Conservation (phyloP, 148 eudicot genomes). For the Agrostemma githago region DNA sequence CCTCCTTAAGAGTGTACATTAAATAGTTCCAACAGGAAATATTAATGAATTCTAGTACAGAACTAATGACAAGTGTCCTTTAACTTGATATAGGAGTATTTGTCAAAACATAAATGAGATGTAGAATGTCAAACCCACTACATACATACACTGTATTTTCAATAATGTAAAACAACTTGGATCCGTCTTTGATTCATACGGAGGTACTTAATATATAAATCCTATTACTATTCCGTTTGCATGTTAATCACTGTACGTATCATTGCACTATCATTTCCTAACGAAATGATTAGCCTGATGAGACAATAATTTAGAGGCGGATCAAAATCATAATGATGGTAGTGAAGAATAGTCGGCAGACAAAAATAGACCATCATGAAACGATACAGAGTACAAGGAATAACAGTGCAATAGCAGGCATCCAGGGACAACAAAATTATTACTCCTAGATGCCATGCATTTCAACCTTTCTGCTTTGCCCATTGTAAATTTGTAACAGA, state of each 20-base stretch:
- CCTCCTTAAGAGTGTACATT: background rate
- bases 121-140: no score
- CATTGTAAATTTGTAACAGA: no score
- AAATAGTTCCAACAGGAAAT: background rate
- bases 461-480: background rate
- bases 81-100: no score
- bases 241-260: background rate
- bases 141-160: no score
- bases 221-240: no score
- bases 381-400: background rate
- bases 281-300: background rate
- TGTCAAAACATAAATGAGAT: no score
- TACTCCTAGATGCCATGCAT: background rate
- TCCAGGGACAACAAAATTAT: background rate
- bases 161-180: no score
- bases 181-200: no score
- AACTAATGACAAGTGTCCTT: no score
- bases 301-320: background rate
- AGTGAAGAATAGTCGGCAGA: background rate
- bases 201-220: no score
- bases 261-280: background rate
- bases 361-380: background rate
- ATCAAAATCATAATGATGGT: background rate
- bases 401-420: background rate
- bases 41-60: no score